phyloP scores from a whole-genome alignment of 441 rosid genomes.

The Pelargonium citronellum region DNA sequence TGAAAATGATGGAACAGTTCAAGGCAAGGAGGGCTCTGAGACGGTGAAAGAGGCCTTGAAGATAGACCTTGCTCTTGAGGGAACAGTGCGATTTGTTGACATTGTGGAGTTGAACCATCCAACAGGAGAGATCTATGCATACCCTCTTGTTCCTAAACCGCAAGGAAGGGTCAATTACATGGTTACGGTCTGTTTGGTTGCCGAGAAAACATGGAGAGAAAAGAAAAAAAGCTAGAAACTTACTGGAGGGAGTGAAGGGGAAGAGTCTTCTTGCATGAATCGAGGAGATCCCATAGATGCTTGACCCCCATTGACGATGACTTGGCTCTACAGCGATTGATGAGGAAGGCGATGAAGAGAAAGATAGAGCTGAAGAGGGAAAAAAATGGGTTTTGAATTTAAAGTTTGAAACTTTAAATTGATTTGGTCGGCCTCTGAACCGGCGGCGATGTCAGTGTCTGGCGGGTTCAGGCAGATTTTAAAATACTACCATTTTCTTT shows the following conservation, averaged over 20 bases:
- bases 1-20: slow-evolving; percentile 71
- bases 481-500: too few relatives aligned
- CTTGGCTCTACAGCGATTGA: neutral
- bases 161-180: neutral
- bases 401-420: too few relatives aligned
- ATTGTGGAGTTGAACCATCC: slow-evolving; percentile 76
- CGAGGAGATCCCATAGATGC: slow-evolving; percentile 73
- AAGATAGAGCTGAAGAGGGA: too few relatives aligned
- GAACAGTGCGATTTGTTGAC: slow-evolving; percentile 56
- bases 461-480: too few relatives aligned
- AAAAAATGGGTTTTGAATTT: too few relatives aligned
- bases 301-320: slow-evolving; percentile 60
- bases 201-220: neutral
- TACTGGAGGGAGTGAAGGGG: slow-evolving; percentile 77
- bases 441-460: too few relatives aligned
- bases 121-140: slow-evolving; percentile 85
- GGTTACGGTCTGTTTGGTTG: neutral
- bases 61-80: slow-evolving; percentile 49
- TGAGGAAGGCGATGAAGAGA: neutral
- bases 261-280: slow-evolving; percentile 76
- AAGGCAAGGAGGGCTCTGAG: slow-evolving; percentile 83
- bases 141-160: slow-evolving; percentile 59
- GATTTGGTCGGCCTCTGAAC: too few relatives aligned
- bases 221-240: slow-evolving; percentile 17
- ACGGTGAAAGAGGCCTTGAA: slow-evolving; percentile 73